These are phyloP conservation scores for Kockovaella imperatae DNA, from an alignment of 768 basidiomycete genomes.

Conservation along the genomic window DNA sequence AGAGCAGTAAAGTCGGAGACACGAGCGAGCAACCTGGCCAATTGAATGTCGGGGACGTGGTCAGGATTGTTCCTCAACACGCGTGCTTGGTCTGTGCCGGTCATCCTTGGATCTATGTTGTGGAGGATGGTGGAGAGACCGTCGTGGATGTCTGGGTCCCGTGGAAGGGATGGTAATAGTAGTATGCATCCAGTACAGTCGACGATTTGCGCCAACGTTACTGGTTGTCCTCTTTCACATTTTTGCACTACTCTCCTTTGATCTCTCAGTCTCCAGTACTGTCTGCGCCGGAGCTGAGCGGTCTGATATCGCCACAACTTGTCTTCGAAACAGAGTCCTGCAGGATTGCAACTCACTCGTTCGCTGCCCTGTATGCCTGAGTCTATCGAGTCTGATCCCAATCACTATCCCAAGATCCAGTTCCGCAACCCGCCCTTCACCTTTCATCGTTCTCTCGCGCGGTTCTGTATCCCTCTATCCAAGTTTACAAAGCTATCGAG, in stretches of 20 bases:
- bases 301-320: too few species aligned
- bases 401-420: background rate
- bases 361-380: too few species aligned
- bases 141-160: constrained; percentile 68
- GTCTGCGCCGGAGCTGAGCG: too few species aligned
- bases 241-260: too few species aligned
- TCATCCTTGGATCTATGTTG: constrained; percentile 75
- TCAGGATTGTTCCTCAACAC: constrained; percentile 75
- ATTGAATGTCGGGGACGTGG: constrained; percentile 55
- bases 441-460: constrained; percentile 8
- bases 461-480: constrained; percentile 2
- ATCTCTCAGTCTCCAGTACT: too few species aligned
- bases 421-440: constrained; percentile 2
- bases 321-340: too few species aligned
- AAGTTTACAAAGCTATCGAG: constrained; percentile 5
- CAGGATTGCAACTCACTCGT: too few species aligned
- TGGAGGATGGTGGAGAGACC: constrained; percentile 52
- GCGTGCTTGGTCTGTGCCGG: constrained; percentile 75
- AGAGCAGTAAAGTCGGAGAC: background rate
- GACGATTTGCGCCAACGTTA: too few species aligned
- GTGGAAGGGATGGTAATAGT: constrained; percentile 80
- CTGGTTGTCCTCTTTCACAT: too few species aligned
- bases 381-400: too few species aligned
- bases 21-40: background rate
- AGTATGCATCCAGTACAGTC: too few species aligned